Evolutionary conservation across 139 green algal genomes (phyloP), one percentile per base, ranked within the genome.

Genomic region (Yamagishiella unicocca): DNA sequence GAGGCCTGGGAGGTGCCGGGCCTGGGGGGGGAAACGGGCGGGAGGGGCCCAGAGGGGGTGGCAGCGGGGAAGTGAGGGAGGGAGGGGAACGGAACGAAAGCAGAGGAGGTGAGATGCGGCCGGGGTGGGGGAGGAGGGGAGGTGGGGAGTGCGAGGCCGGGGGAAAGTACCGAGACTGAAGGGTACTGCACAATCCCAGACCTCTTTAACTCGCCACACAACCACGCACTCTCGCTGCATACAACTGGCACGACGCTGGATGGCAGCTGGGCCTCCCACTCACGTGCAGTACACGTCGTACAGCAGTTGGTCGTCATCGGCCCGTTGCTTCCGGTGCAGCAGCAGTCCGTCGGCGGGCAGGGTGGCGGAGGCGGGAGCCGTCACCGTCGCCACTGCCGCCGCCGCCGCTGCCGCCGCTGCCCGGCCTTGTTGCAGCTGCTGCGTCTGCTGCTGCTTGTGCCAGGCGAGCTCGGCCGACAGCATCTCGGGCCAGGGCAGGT

Each of bases 251-350:
- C n/a, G n/a, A n/a, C n/a, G n/a, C n/a, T n/a, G n/a, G n/a, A n/a
- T n/a, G n/a, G n/a, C n/a, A n/a, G n/a, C n/a, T n/a, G 50, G 50
- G 12, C 50, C 50, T 19, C 40, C 12, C 43, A 40, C 61, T 55
- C n/a, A 86, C 88, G 72, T 66, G 89, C 96, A 97, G 70, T 90
- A 85, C 67, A 98, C 88, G 68, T 96, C 90, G 74, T 96, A 91
- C 6, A 93, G 89, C 74, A 97, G 91, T 66, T 90, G 88, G 81
- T 96, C 93, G 40, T 90, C 88, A 40, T 93, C 90, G 29, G 91
- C 70, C 78, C 89, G 58, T 29, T 87, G 87, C 91, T 97, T 98
- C 68, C 94, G 90, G 89, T 97, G 95, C 70, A 97, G 83, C 10
- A 94, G 88, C 43, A 97, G 67, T 33, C 92, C 90, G 70, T 97